phyloP scores from a whole-genome alignment of 2,329 filamentous ascomycete species.

The Meredithiella fracta region DNA sequence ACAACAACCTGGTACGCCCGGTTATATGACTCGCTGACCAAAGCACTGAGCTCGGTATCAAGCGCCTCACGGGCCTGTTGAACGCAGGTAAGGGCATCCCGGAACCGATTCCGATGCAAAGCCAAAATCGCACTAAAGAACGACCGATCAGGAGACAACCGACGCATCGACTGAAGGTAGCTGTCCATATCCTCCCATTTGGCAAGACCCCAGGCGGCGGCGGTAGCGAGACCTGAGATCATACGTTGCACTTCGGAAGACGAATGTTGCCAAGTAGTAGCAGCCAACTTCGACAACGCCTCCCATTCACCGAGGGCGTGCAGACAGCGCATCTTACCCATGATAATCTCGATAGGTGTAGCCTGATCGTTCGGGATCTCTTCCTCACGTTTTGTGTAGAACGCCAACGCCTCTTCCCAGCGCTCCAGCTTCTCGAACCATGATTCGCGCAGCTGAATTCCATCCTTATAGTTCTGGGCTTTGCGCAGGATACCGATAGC shows the following conservation, averaged over 20 bases:
- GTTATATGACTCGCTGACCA: conserved; percentile 97
- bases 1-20: conserved; percentile 96
- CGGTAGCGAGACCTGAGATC: conserved; percentile 85
- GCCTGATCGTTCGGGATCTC: conserved; percentile 26
- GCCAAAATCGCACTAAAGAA: conserved; percentile 96
- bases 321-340: conserved; percentile 98
- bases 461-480: conserved; percentile 85
- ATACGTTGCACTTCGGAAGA: conserved; percentile 71
- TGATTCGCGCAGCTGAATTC: conserved; percentile 85
- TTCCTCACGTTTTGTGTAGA: conserved; percentile 60
- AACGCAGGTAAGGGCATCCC: conserved; percentile 76
- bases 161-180: conserved; percentile 89
- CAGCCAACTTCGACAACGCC: conserved; percentile 68
- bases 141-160: conserved; percentile 78
- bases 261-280: conserved; percentile 87
- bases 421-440: conserved; percentile 98
- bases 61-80: conserved; percentile 83
- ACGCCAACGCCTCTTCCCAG: conserved; percentile 91
- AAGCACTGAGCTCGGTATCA: conserved; percentile 85
- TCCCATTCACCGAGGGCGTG: conserved; percentile 98
- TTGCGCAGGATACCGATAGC: conserved; percentile 95
- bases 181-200: conserved; percentile 99
- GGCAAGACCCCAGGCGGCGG: conserved; percentile 86
- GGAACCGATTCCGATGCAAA: conserved; percentile 89
- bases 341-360: conserved; percentile 77